phyloP scores from a whole-genome alignment of 306 rosid species.

The Coriaria nepalensis region DNA sequence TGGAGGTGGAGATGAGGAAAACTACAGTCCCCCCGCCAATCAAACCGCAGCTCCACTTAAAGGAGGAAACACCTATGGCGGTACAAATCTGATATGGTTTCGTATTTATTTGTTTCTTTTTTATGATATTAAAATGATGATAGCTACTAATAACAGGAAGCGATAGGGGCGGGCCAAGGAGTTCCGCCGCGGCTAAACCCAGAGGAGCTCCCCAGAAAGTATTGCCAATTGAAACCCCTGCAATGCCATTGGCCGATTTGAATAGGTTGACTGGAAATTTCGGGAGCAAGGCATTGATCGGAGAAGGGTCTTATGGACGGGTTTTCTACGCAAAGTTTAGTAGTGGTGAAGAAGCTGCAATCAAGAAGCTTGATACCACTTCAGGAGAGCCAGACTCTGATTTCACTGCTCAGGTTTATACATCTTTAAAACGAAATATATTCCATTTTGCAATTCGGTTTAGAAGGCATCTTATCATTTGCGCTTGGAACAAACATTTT shows the following conservation, averaged over 20 bases:
- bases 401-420: constrained; percentile 48
- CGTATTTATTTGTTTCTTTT: too few relatives aligned
- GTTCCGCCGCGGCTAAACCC: constrained; percentile 27
- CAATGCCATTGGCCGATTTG: constrained; percentile 56
- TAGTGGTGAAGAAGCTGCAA: constrained; percentile 54
- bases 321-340: constrained; percentile 61
- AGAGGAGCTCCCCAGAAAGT: constrained; percentile 63
- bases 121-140: too few relatives aligned
- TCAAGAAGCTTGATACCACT: constrained; percentile 75
- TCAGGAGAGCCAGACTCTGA: constrained; percentile 68
- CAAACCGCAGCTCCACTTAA: constrained; percentile 41
- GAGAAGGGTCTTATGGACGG: constrained; percentile 95
- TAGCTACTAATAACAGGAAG: constrained; percentile 23
- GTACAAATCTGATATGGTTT: too few relatives aligned
- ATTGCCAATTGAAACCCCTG: constrained; percentile 68
- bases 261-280: constrained; percentile 61
- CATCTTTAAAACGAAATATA: constrained; percentile 3
- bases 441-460: neutral
- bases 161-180: constrained; percentile 77
- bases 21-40: constrained; percentile 39
- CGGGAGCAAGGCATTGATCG: constrained; percentile 68
- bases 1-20: constrained; percentile 60
- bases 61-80: constrained; percentile 44
- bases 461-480: too few relatives aligned
- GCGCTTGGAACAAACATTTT: neutral